Percentiles rank a stretch among this genome's conserved stretches.
Evolutionary conservation across 352 stramenopile genomes (phyloP).

Genomic region (Phytophthora agathidicida): DNA sequence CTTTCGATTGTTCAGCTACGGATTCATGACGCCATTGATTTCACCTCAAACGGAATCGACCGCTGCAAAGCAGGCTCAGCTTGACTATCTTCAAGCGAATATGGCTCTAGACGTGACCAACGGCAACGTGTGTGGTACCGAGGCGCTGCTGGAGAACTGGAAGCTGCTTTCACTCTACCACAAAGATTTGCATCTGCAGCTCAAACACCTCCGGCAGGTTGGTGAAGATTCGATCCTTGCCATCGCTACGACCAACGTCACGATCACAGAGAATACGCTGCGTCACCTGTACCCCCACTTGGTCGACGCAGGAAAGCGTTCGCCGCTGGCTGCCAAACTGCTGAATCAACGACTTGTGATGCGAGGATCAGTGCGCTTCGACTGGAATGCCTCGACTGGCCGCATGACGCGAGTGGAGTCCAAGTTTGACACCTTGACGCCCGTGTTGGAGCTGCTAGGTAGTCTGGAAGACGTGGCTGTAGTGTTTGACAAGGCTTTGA

Average conservation of each 20-base stretch:
- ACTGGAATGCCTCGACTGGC: background rate
- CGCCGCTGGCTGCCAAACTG: background rate
- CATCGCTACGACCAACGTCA: background rate
- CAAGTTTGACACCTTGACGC: background rate
- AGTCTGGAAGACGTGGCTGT: conserved; percentile 3
- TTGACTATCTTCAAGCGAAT: conserved; percentile 2
- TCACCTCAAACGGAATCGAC: background rate
- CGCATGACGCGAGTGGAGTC: conserved; percentile 1
- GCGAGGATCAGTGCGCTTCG: conserved; percentile 3
- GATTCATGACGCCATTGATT: background rate
- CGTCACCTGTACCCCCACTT: conserved; percentile 3
- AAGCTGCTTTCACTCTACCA: conserved; percentile 17
- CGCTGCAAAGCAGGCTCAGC: no score
- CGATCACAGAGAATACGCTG: conserved; percentile 10
- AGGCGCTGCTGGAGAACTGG: conserved; percentile 15
- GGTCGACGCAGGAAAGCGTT: background rate
- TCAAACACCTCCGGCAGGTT: conserved; percentile 1
- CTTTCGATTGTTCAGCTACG: conserved; percentile 16
- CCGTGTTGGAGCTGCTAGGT: conserved; percentile 7
- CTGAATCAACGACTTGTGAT: background rate
- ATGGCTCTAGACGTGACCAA: conserved; percentile 17
- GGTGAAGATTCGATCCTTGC: conserved; percentile 4
- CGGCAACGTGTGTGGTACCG: background rate
- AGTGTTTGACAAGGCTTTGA: conserved; percentile 7
- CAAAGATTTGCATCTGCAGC: conserved; percentile 1